These are phyloP conservation scores for Pistacia atlantica DNA, from an alignment of 345 rosid genomes.

Conservation along the genomic window DNA sequence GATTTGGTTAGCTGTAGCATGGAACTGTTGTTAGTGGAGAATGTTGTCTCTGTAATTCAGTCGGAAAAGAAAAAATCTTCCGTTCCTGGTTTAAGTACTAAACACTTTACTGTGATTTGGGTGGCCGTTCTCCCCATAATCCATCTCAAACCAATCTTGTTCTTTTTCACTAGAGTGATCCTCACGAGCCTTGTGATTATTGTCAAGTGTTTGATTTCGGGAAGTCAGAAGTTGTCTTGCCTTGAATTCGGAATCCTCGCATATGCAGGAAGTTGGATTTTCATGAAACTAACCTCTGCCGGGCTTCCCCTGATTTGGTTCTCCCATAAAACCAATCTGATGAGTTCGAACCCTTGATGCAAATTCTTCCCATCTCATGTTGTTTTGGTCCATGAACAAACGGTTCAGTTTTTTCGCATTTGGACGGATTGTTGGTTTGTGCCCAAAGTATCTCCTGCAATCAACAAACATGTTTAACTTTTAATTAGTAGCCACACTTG, in stretches of 20 bases:
- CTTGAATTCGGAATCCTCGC: no score
- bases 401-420: slow-evolving; percentile 75
- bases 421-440: slow-evolving; percentile 86
- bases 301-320: no score
- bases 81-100: slow-evolving; percentile 28
- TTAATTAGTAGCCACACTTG: background rate
- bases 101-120: slow-evolving; percentile 22
- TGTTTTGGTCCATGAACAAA: slow-evolving; percentile 60
- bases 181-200: no score
- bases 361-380: slow-evolving; percentile 88
- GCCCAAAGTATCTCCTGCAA: slow-evolving; percentile 89
- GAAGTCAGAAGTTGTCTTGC: no score
- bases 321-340: slow-evolving; percentile 92
- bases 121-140: slow-evolving; percentile 32
- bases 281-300: no score
- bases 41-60: slow-evolving; percentile 22
- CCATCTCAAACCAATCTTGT: slow-evolving; percentile 12
- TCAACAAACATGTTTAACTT: background rate
- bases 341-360: slow-evolving; percentile 49
- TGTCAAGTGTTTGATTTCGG: no score
- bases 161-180: slow-evolving; percentile 31
- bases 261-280: no score
- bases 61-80: slow-evolving; percentile 49
- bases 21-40: background rate
- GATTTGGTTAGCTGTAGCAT: background rate